Conservation (phyloP, 2,329 filamentous ascomycete genomes). For the Ilyonectria robusta region DNA sequence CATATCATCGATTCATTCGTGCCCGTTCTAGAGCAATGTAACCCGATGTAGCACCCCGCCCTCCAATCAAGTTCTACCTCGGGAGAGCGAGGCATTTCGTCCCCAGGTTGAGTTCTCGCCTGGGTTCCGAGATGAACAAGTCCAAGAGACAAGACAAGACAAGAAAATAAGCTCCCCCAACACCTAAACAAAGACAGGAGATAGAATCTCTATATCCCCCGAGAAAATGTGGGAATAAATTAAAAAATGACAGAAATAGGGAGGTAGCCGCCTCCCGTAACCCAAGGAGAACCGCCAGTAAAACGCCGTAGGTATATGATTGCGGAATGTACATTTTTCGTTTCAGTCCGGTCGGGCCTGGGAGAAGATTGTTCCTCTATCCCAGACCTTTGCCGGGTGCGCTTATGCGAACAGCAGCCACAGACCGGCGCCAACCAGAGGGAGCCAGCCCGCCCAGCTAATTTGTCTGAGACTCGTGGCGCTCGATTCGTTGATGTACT, state of each 20-base stretch:
- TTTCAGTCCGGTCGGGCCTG: not conserved
- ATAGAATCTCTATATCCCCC: conserved; percentile 27
- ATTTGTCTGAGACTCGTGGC: conserved; percentile 42
- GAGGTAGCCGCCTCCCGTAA: not conserved
- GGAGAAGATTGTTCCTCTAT: conserved; percentile 4
- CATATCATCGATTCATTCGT: conserved; percentile 26
- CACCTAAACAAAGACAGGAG: conserved; percentile 38
- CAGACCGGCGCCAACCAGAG: conserved; percentile 56
- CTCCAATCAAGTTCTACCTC: not conserved
- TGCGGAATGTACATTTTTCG: conserved; percentile 44
- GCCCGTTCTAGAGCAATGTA: conserved; percentile 1
- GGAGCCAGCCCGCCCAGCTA: conserved; percentile 58
- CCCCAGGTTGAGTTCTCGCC: conserved; percentile 2
- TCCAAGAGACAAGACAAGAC: conserved; percentile 19
- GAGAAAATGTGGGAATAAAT: conserved; percentile 24
- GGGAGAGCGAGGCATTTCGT: not conserved
- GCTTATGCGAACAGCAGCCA: conserved; percentile 55
- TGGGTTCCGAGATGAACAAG: conserved; percentile 1
- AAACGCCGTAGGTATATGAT: conserved; percentile 43
- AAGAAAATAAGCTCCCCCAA: conserved; percentile 39
- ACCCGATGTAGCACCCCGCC: not conserved
- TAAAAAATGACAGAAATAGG: conserved; percentile 16
- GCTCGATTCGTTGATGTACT: conserved; percentile 48
- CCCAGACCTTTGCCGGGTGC: not conserved
- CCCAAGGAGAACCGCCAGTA: conserved; percentile 4